Base-by-base conservation (phyloP, 2,329 filamentous ascomycete genomes). In the Zymoseptoria ardabiliae region DNA sequence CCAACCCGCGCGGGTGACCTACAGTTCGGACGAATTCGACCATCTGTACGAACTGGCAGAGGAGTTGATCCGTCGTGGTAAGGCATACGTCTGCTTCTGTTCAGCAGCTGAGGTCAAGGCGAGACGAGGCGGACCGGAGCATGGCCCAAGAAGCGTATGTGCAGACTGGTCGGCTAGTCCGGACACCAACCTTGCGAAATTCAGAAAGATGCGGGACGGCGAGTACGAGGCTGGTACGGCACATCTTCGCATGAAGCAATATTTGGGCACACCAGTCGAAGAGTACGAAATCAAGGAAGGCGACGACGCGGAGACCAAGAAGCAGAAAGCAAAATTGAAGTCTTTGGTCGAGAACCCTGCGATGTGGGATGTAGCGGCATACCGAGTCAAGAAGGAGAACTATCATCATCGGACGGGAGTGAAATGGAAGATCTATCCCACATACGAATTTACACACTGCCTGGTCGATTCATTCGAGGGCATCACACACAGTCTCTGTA, bases 281-380 rank as follows among this genome's bases (percentile, higher is more conserved):
- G 70, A 74, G 53, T 73, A 73, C 56, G 71, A 71, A 56, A 58
- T 68, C 41, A 63, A 62, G 20, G 70, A 70, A 21, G 64, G 65
- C 8, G 72, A 74, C 57, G 61, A 69, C 13, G 56, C 63, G 9
- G 70, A 73, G 53, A 55, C 64, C 35, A 73, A 73, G 61, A 70
- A 70, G 54, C 64, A 68, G 57, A 74, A 74, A 65, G 59, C 66
- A 19, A 70, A 68, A 61, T 58, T 74, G 41, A 73, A 70, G 61
- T 63, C 64, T 2, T 54, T 70, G 55, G 87, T 88, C 68, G 87
- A 88, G 28, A 97, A 97, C 73, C 91, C 92, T 6, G 90, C 96
- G 75, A 92, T 96, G 89, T 97, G 93, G 93, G 93, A 97, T 79
- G 77, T 96, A 57, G 89, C 90, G 1, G 93, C 93, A 17, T 97